Conservation (phyloP, 2,329 filamentous ascomycete species). For the Sporothrix dimorphospora region DNA sequence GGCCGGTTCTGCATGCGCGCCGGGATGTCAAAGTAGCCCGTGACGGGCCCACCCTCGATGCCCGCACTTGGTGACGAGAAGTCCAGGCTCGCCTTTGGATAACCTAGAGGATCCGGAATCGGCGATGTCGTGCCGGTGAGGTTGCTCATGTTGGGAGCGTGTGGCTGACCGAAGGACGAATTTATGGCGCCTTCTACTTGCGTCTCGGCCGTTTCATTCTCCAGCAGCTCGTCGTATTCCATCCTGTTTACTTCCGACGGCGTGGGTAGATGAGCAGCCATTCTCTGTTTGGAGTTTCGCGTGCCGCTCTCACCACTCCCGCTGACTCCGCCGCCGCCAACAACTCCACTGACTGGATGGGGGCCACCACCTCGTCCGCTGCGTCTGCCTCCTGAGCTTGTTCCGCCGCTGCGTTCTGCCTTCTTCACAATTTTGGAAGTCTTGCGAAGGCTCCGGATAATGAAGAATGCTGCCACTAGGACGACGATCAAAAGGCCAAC, state of each 20-base stretch:
- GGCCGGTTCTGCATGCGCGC: slow-evolving; percentile 31
- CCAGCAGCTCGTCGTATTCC: slow-evolving; percentile 46
- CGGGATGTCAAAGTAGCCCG: slow-evolving; percentile 42
- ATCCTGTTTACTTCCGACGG: slow-evolving; percentile 50
- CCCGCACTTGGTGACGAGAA: slow-evolving; percentile 12
- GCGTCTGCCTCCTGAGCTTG: slow-evolving; percentile 40
- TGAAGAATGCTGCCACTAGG: slow-evolving; percentile 51
- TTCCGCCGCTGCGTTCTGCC: slow-evolving; percentile 39
- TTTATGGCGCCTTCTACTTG: slow-evolving; percentile 32
- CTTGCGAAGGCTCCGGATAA: slow-evolving; percentile 55
- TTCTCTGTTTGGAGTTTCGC: slow-evolving; percentile 38
- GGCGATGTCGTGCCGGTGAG: background rate
- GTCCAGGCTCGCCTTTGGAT: slow-evolving; percentile 24
- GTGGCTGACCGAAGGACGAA: slow-evolving; percentile 28
- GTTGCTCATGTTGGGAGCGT: background rate
- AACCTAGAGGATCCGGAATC: slow-evolving; percentile 19
- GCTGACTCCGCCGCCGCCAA: background rate
- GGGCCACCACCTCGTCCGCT: slow-evolving; percentile 33
- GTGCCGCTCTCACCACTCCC: slow-evolving; percentile 18
- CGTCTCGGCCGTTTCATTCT: slow-evolving; percentile 38
- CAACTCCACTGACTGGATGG: background rate
- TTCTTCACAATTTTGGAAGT: slow-evolving; percentile 47
- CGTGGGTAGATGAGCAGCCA: slow-evolving; percentile 42
- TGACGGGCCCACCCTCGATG: slow-evolving; percentile 28
- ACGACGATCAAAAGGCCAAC: slow-evolving; percentile 53